These are phyloP conservation scores for Ustilago trichophora DNA, from an alignment of 1,284 basidiomycete species.

Conservation along the genomic window DNA sequence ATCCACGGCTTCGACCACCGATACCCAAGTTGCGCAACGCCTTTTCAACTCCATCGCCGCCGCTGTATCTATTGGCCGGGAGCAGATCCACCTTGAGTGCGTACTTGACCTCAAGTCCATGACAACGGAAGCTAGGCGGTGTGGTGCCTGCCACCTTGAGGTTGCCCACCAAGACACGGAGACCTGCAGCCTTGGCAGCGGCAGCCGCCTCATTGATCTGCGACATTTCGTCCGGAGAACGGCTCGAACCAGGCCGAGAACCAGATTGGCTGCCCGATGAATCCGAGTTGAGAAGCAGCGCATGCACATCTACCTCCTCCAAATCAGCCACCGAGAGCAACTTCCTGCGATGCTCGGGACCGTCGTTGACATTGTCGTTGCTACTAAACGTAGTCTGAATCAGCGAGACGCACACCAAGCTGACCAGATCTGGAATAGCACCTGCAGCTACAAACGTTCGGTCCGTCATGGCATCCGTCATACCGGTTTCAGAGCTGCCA, in stretches of 20 bases:
- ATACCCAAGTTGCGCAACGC: slow-evolving; percentile 31
- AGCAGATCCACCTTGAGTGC: slow-evolving; percentile 60
- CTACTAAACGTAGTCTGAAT: slow-evolving; percentile 58
- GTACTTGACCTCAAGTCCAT: slow-evolving; percentile 61
- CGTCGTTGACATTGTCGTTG: slow-evolving; percentile 52
- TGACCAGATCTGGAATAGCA: slow-evolving; percentile 40
- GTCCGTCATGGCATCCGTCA: slow-evolving; percentile 37
- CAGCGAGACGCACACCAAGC: slow-evolving; percentile 54
- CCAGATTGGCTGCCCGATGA: slow-evolving; percentile 28
- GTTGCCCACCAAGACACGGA: slow-evolving; percentile 53
- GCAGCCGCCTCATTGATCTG: slow-evolving; percentile 35
- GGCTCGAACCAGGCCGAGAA: slow-evolving; percentile 33
- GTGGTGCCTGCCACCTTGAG: slow-evolving; percentile 46
- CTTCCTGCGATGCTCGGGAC: slow-evolving; percentile 49
- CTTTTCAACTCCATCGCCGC: slow-evolving; percentile 32
- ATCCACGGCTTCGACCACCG: slow-evolving; percentile 25
- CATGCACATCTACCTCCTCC: slow-evolving; percentile 56
- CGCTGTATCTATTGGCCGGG: slow-evolving; percentile 32
- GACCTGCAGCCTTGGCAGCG: slow-evolving; percentile 36
- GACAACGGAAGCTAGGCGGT: slow-evolving; percentile 57
- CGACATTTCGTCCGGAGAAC: slow-evolving; percentile 37
- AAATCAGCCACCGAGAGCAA: slow-evolving; percentile 57
- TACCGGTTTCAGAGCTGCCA: slow-evolving; percentile 39
- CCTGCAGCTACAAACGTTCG: slow-evolving; percentile 31
- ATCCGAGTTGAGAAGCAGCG: slow-evolving; percentile 42